Base-by-base conservation (phyloP, 768 basidiomycete species). In the Boletus sp. region DNA sequence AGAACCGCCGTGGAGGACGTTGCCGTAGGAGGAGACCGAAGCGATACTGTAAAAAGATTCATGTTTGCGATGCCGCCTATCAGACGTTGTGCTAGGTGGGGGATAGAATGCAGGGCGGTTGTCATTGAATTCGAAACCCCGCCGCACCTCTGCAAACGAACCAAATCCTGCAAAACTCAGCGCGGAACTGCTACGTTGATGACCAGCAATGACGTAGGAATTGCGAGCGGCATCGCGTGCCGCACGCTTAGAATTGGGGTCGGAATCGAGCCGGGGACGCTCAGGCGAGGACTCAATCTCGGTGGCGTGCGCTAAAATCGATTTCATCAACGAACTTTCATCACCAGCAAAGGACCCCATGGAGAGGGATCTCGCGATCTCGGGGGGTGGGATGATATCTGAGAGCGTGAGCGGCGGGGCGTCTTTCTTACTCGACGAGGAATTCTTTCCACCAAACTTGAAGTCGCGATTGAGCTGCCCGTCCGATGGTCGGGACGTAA, bases 11-110 rank as follows among this genome's bases (percentile, higher is more conserved):
- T 87, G 79, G 55, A 87, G 72, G 34, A 88, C 81, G 3, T 76
- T 75, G 4, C 90, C 89, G 55, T 88, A 90, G 0, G 89, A 90
- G 0, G 90, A 91, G 5, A 91, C 80, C 0, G 89, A 90, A 0
- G 87, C 85, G 47, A 92, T 84, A 62, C 87, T 90, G 69, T 85
- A 80, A 13, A 83, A 47, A 0, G 88, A 88, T 35, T 85, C 83
- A 14, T 79, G 80, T 45, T 74, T 75, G 9, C 64, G 63, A 45
- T 85, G 81, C 42, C 64, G 70, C 14, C 53, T 68, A 25, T 72
- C 74, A 17, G 72, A 73, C 33, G 69, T 54, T 10, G 72, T 70
- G 2, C 66, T 70, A 29, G 76, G 70, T 11, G 82, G 79, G 1
- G 85, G 84, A 61, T 87, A 90, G 67, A 88, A 89, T 2, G 79